Base-by-base conservation (phyloP, 805 yeast species). In the Cyberlindnera japonica region DNA sequence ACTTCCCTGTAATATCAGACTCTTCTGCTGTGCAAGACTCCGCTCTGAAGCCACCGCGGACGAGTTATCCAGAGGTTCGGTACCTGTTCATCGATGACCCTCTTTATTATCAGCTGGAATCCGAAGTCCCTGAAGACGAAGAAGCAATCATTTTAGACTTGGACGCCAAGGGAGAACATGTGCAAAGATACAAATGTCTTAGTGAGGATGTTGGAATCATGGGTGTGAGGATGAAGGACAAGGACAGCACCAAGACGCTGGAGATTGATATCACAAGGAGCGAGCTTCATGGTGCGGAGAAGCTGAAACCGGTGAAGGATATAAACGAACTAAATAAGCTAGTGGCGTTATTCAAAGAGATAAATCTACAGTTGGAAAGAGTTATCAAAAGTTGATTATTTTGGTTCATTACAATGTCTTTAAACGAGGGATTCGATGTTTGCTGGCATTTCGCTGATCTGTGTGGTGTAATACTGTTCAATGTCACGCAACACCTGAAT, bases 361-460 rank as follows among this genome's bases (percentile, higher is more conserved):
- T 61, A 18, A 52, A 43, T 28, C 37, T 40, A 9, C 59, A 57
- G 37, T 20, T 57, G 14, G 36, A 34, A 25, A 29, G 27, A 19
- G 47, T 45, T 24, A 28, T 30, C 6, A 26, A 24, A 11, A 31
- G 35, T 13, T 40, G 22, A 37, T 15, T 28, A 6, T 19, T 7
- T 28, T 15, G 7, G 9, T 15, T 7, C 12, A 12, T 15, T 11
- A 16, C 11, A 28, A 8, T 11, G 22, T 10, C 5, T 13, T 38
- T 18, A 39, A 16, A 43, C 34, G 47, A 60, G 29, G 41, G 80
- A 79, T 62, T 68, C 77, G 52, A 88, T 71, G 66, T 83, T 78
- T 52, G 81, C 79, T 50, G 95, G 95, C 79, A 84, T 76, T 65
- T 83, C 91, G 52, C 74, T 77, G 53, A 84, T 81, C 63, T 77